phyloP scores from a whole-genome alignment of 1,284 basidiomycete species.

The Puccinia coronata region DNA sequence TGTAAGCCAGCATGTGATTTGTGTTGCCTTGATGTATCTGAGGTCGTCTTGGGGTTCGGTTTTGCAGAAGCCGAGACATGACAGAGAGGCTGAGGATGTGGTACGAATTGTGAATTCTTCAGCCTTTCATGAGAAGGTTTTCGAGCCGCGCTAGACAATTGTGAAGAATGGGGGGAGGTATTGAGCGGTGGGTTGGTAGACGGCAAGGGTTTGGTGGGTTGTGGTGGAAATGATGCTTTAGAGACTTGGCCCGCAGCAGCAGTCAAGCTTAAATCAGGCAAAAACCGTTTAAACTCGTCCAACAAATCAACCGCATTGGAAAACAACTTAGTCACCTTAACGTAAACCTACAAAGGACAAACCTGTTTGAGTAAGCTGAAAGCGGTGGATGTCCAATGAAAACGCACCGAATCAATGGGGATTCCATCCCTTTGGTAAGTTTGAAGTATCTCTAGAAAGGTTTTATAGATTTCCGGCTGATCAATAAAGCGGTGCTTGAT shows the following conservation, averaged over 20 bases:
- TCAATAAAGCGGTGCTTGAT: constrained; percentile 49
- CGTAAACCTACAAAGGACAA: constrained; percentile 38
- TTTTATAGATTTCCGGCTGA: constrained; percentile 50
- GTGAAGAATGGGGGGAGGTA: constrained; percentile 28
- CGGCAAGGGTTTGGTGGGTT: constrained; percentile 5
- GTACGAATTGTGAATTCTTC: neutral
- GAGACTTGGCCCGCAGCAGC: neutral
- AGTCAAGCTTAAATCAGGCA: constrained; percentile 42
- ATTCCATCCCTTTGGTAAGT: constrained; percentile 49
- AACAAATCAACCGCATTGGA: constrained; percentile 34
- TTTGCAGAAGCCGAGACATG: neutral
- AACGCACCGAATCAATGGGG: constrained; percentile 44
- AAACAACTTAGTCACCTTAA: constrained; percentile 46
- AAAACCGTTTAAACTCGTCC: constrained; percentile 49
- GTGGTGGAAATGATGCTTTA: constrained; percentile 17
- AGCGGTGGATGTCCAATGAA: neutral
- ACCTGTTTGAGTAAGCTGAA: neutral
- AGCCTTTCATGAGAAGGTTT: constrained; percentile 19
- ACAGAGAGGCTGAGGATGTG: constrained; percentile 4
- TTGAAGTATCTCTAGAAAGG: constrained; percentile 49
- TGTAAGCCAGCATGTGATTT: neutral
- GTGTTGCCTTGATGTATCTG: constrained; percentile 9
- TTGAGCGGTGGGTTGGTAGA: constrained; percentile 1
- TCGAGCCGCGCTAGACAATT: neutral
- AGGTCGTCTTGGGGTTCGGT: neutral